phyloP scores from a whole-genome alignment of 1,284 basidiomycete species.

The Vanrija sp. region DNA sequence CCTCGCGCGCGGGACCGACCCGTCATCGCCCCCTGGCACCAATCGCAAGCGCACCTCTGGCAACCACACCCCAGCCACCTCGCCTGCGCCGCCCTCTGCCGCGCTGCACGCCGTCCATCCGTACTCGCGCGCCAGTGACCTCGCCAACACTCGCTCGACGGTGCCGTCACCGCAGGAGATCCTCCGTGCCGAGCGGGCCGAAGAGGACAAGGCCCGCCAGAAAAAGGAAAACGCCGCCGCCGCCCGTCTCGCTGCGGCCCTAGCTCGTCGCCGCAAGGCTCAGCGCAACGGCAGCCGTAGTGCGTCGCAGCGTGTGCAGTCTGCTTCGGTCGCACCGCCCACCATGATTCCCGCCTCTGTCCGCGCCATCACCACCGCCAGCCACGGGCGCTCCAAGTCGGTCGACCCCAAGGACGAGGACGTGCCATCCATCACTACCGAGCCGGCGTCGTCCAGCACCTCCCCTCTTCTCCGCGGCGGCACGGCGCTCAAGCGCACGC shows the following conservation, averaged over 20 bases:
- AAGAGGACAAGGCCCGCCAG: constrained; percentile 28
- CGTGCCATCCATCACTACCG: not conserved
- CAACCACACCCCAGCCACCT: constrained; percentile 16
- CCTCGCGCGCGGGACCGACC: constrained; percentile 15
- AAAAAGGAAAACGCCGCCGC: constrained; percentile 31
- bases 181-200: constrained; percentile 20
- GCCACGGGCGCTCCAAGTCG: not conserved
- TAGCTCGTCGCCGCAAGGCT: constrained; percentile 14
- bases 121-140: constrained; percentile 30
- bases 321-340: constrained; percentile 7
- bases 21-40: constrained; percentile 1
- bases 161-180: constrained; percentile 32
- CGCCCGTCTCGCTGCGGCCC: constrained; percentile 27
- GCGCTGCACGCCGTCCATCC: constrained; percentile 19
- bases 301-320: constrained; percentile 6
- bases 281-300: constrained; percentile 11
- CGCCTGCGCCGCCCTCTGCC: constrained; percentile 2
- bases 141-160: constrained; percentile 30
- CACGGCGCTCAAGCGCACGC: constrained; percentile 26
- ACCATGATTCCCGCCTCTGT: constrained; percentile 18
- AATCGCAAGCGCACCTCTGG: constrained; percentile 11
- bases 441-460: not conserved
- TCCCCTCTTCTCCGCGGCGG: not conserved
- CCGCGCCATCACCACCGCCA: constrained; percentile 4
- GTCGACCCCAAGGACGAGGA: constrained; percentile 18